These are phyloP conservation scores for Porogramme epimiltina DNA, from an alignment of 1,284 basidiomycete genomes.

Conservation along the genomic window DNA sequence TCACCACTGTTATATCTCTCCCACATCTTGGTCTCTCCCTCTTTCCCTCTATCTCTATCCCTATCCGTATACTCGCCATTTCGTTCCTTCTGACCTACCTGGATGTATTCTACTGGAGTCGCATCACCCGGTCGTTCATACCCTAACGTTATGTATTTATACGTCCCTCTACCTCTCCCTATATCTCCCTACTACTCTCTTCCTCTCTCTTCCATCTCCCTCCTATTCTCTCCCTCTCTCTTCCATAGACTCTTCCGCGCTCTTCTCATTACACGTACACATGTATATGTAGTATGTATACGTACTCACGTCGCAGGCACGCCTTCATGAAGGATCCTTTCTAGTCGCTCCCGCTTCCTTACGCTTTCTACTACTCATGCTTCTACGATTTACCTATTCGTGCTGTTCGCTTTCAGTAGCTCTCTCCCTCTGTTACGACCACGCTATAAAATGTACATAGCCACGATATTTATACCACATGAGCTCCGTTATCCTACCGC, in stretches of 20 bases:
- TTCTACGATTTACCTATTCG: slow-evolving; percentile 12
- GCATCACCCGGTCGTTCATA: slow-evolving; percentile 10
- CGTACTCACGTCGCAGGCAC: not conserved
- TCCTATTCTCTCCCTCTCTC: not conserved
- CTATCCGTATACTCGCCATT: not conserved
- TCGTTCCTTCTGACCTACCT: not conserved
- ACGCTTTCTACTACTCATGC: slow-evolving; percentile 1
- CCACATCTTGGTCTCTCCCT: not conserved
- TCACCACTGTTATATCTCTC: not conserved
- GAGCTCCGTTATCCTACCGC: no score
- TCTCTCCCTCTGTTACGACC: slow-evolving; percentile 6
- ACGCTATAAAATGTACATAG: slow-evolving; percentile 18
- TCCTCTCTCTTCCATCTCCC: not conserved
- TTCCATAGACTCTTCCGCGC: not conserved
- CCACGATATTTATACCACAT: slow-evolving; percentile 3
- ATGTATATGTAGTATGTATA: not conserved
- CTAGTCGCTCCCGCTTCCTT: not conserved
- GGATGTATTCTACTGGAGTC: not conserved
- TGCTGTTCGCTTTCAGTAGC: slow-evolving; percentile 9
- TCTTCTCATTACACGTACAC: not conserved
- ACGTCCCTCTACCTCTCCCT: no score
- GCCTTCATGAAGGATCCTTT: not conserved
- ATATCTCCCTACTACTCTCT: slow-evolving; percentile 14
- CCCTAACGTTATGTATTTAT: slow-evolving; percentile 26
- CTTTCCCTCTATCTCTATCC: slow-evolving; percentile 1